Percentiles rank a stretch among this genome's conserved stretches.
phyloP scores from a whole-genome alignment of 78 protist species.

The Dictyostelium citrinum region DNA sequence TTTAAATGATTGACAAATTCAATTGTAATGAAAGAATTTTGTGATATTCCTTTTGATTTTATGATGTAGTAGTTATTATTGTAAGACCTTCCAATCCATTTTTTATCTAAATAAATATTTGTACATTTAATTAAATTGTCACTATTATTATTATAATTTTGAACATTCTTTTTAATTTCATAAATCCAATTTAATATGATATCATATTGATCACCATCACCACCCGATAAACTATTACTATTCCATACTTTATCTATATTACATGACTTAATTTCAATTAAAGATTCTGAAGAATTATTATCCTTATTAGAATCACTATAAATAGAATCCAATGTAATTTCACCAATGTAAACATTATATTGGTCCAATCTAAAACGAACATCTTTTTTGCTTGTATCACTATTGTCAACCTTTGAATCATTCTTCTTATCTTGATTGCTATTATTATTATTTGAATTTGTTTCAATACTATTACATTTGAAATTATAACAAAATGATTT shows the following conservation, averaged over 20 bases:
- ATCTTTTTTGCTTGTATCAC: background rate
- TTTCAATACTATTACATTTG: background rate
- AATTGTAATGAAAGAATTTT: background rate
- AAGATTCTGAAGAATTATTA: background rate
- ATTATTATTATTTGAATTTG: background rate
- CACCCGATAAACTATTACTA: background rate
- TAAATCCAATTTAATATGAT: background rate
- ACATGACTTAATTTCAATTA: background rate
- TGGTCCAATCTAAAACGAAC: background rate
- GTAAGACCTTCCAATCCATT: slow-evolving; percentile 2
- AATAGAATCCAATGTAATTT: background rate
- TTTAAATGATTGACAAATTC: background rate
- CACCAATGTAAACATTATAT: slow-evolving; percentile 2
- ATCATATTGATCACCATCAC: background rate
- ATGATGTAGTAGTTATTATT: background rate
- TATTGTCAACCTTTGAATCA: too few relatives aligned
- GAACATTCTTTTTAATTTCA: background rate
- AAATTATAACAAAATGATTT: slow-evolving; percentile 3
- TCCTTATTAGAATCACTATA: background rate
- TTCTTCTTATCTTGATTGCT: background rate
- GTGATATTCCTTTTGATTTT: background rate
- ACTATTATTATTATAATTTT: background rate
- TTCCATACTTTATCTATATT: background rate
- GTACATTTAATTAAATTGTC: background rate
- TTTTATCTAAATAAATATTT: background rate